phyloP scores from a whole-genome alignment of 2,329 filamentous ascomycete genomes.

The Hortaea sp. region DNA sequence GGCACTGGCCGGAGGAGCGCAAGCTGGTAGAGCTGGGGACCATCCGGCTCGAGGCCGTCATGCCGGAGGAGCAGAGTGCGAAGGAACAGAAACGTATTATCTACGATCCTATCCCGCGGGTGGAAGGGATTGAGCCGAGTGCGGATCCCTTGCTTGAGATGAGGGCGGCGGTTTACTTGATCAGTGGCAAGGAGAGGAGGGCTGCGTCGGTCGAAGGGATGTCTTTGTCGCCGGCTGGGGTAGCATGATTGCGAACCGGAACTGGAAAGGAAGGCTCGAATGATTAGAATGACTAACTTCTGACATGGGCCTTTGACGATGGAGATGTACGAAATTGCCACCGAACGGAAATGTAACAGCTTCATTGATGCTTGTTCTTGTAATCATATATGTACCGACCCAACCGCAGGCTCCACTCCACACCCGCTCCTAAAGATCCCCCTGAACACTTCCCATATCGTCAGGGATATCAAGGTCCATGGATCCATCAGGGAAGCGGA shows the following conservation, averaged over 20 bases:
- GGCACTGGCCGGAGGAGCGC: constrained; percentile 45
- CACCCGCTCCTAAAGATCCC: too few species aligned
- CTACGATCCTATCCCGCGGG: constrained; percentile 48
- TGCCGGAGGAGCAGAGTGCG: constrained; percentile 24
- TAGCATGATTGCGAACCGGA: not conserved
- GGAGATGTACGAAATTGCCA: too few species aligned
- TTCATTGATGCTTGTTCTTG: too few species aligned
- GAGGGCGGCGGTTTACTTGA: constrained; percentile 45
- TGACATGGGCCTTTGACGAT: too few species aligned
- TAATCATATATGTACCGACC: too few species aligned
- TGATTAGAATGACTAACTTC: too few species aligned
- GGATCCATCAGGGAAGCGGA: constrained; percentile 1
- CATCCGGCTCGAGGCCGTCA: constrained; percentile 34
- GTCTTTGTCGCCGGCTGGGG: not conserved
- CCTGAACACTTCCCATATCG: too few species aligned
- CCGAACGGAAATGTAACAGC: too few species aligned
- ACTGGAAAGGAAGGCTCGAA: too few species aligned
- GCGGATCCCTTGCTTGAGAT: constrained; percentile 48
- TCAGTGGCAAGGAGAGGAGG: constrained; percentile 46
- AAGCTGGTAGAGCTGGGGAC: constrained; percentile 42
- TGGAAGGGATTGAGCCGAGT: constrained; percentile 43
- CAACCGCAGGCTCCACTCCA: too few species aligned
- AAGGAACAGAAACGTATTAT: constrained; percentile 44
- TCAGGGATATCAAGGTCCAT: too few species aligned
- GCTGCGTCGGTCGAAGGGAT: constrained; percentile 1